Conservation (phyloP, 2,329 filamentous ascomycete species). For the Sporothrix curviconia region DNA sequence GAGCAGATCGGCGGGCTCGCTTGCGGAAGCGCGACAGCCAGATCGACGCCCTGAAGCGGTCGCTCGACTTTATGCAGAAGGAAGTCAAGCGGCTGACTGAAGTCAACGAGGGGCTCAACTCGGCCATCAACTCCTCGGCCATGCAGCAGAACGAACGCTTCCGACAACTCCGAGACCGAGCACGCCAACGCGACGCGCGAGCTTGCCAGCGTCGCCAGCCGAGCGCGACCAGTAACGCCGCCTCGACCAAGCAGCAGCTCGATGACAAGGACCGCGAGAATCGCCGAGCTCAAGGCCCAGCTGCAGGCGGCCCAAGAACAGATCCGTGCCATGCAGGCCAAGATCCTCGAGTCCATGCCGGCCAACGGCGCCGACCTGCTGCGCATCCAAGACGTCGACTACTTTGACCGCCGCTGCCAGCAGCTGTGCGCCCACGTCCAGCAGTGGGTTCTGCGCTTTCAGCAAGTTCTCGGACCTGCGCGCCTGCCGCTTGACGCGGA, state of each 20-base stretch:
- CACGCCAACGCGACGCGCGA: conserved; percentile 61
- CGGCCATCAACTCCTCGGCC: conserved; percentile 70
- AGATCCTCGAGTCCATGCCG: conserved; percentile 53
- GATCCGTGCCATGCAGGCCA: conserved; percentile 49
- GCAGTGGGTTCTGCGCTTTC: conserved; percentile 95
- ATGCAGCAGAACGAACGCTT: conserved; percentile 69
- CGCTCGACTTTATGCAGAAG: conserved; percentile 71
- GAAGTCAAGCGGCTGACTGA: conserved; percentile 76
- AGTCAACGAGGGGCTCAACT: conserved; percentile 72
- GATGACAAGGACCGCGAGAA: conserved; percentile 78
- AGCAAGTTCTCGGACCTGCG: conserved; percentile 95
- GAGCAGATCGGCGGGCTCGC: conserved; percentile 59
- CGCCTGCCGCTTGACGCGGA: conserved; percentile 77
- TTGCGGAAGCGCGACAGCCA: conserved; percentile 81
- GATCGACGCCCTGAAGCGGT: conserved; percentile 73
- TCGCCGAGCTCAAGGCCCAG: conserved; percentile 69
- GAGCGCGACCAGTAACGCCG: conserved; percentile 46
- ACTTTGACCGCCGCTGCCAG: conserved; percentile 91
- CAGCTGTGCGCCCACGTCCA: conserved; percentile 93
- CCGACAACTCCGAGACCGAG: conserved; percentile 58
- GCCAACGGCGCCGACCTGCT: conserved; percentile 58
- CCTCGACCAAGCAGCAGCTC: conserved; percentile 38
- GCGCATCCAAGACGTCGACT: conserved; percentile 77
- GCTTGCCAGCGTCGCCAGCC: conserved; percentile 58
- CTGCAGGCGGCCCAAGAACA: conserved; percentile 64